Base-by-base conservation (phyloP, 768 basidiomycete species). In the Astraeus odoratus region DNA sequence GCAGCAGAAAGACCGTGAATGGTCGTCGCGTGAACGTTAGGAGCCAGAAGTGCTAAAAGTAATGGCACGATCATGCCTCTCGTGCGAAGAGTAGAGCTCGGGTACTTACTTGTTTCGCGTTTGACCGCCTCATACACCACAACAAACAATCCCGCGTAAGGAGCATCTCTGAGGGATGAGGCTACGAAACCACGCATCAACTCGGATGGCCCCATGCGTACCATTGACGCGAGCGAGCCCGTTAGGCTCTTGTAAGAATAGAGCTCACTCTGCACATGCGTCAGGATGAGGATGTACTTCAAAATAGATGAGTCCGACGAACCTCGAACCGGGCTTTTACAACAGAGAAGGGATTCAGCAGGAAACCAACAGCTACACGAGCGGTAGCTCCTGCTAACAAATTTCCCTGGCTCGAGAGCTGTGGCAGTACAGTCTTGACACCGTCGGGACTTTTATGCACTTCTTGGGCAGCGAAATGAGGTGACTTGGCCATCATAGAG, bases 311-410 rank as follows among this genome's bases (percentile, higher is more conserved):
- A n/a, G 6, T 18, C 8, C 15, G 27, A 57, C 75, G 33, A 27
- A 85, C 93, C 79, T 97, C 94, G 52, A 83, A 94, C 18, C 93
- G 80, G 19, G 91, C 88, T 67, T 97, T 97, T 37, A 96, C 67
- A 15, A 97, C 81, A 4, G 94, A 84, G 53, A 96, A 81, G 0
- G 94, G 94, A 59, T 94, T 97, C 49, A 97, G 58, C 2, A 92
- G 46, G 55, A 94, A 79, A 1, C 94, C 93, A 2, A 95, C 85
- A 1, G 67, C 72, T 9, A 90, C 78, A 48, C 94, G 79, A 1
- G 86, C 78, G 1, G 84, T 77, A 0, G 90, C 92, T 3, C 94
- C 94, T 0, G 93, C 83, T 13, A 94, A 46, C 0, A 96, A 72
- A 61, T 97, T 96, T 2, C 93, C 93, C 55, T 80, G 73, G 46